Conservation (phyloP, 2,329 filamentous ascomycete genomes). For the Ophiostoma perfectum region DNA sequence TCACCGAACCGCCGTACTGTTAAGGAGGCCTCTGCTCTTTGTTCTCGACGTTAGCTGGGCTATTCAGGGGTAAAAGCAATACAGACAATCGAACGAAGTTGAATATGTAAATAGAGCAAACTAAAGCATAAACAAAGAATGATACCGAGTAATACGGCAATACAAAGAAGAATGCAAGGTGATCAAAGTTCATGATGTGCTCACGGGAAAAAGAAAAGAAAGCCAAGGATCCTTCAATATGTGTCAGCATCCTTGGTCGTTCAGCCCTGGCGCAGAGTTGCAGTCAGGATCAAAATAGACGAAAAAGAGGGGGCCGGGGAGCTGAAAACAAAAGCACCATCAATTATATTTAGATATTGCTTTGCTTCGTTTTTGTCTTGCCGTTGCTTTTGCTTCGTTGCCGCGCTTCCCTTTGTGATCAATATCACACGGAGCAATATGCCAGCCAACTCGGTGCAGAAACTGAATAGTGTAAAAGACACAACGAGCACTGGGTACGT, state of each 20-base stretch:
- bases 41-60: not conserved
- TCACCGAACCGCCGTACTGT: not conserved
- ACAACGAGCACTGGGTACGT: too few relatives aligned
- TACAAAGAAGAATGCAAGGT: not conserved
- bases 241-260: not conserved
- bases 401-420: not conserved
- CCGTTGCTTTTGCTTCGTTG: too few relatives aligned
- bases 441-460: not conserved
- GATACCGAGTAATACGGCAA: not conserved
- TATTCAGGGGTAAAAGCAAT: not conserved
- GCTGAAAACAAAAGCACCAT: not conserved
- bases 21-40: constrained; percentile 7
- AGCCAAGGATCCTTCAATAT: not conserved
- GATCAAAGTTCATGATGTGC: not conserved
- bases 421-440: not conserved
- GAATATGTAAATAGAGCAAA: not conserved
- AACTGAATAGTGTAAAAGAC: not conserved
- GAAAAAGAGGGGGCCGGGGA: not conserved
- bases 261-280: not conserved
- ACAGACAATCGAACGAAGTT: not conserved
- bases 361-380: not conserved
- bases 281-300: not conserved
- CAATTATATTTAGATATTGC: not conserved
- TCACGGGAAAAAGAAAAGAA: not conserved
- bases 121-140: not conserved